Evolutionary conservation across 345 rosid genomes (phyloP), one percentile per base, ranked within the genome.

Genomic region (Linum trigynum): DNA sequence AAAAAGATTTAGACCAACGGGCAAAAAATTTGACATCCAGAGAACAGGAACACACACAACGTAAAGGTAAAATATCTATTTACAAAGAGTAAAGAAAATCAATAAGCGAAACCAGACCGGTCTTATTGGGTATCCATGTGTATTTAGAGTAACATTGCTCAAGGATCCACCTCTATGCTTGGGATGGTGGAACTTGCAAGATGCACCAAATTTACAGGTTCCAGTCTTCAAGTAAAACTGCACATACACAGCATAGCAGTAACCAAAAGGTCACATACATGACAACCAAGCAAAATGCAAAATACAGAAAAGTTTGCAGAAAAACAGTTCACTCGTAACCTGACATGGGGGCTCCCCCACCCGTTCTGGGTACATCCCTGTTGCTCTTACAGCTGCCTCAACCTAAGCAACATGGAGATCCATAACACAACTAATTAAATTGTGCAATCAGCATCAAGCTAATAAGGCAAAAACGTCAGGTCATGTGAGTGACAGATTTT

Each of bases 181-280:
- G 5, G 74, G 74, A 55, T 71, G 74, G 65, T 71, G 53, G 61
- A 71, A 71, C 69, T 71, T 71, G 69, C 74, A 71, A 61, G 74
- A 71, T 65, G 74, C 74, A 55, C 74, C 74, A 65, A 71, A 71
- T 71, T 71, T 71, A 71, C 74, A 71, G 70, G 74, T 65, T 61
- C 74, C 74, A 40, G 70, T 71, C 62, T 71, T 71, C 66, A 71
- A 65, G 66, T 71, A 71, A 55, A 71, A 71, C 74, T 71, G 69
- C 41, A 60, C 38, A 61, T 48, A 23, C 10, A 4, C 0, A 39
- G 39, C 50, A 70, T 0, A 8, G 15, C 5, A 65, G 17, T 11
- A 16, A 9, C 36, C 0, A 37, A 57, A 57, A 16, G 59, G 6
- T 16, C 35, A 57, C n/a, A 8, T 32, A 55, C 37, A 57, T 16